phyloP scores from a whole-genome alignment of 164 flowering plant genomes.

The Vitis vinifera region DNA sequence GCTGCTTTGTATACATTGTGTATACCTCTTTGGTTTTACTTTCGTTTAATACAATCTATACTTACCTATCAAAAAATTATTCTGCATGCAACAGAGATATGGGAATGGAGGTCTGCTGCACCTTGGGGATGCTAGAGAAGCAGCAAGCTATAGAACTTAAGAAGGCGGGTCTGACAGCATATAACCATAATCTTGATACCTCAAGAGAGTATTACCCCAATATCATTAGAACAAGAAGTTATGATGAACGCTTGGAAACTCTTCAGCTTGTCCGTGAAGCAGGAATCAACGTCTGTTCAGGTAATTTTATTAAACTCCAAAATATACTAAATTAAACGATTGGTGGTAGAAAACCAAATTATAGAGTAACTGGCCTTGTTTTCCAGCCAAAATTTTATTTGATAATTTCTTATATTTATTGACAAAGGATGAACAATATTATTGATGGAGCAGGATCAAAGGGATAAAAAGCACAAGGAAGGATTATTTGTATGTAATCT shows the following conservation, averaged over 20 bases:
- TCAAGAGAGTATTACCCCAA: constrained; percentile 96
- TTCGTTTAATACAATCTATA: too few species aligned
- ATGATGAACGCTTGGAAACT: constrained; percentile 91
- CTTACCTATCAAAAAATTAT: background rate
- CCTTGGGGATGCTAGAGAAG: constrained; percentile 96
- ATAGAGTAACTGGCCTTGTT: background rate
- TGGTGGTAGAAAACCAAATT: background rate
- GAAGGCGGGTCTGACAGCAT: constrained; percentile 97
- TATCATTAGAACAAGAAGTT: constrained; percentile 86
- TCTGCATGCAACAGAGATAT: constrained; percentile 50
- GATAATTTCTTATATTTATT: too few species aligned
- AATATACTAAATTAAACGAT: background rate
- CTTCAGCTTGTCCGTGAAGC: constrained; percentile 90
- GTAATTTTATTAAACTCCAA: constrained; percentile 32
- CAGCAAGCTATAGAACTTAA: constrained; percentile 93
- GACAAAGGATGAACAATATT: too few species aligned
- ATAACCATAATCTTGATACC: constrained; percentile 98
- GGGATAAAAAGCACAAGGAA: too few species aligned
- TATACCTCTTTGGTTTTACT: too few species aligned
- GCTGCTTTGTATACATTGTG: too few species aligned
- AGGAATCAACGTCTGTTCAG: constrained; percentile 96
- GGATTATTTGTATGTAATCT: too few species aligned
- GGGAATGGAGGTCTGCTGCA: constrained; percentile 99
- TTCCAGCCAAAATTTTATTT: background rate
- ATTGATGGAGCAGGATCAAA: too few species aligned